Evolutionary conservation across 1,284 basidiomycete species (phyloP), one percentile per base, ranked within the genome.

Genomic region (Earliella scabrosa): DNA sequence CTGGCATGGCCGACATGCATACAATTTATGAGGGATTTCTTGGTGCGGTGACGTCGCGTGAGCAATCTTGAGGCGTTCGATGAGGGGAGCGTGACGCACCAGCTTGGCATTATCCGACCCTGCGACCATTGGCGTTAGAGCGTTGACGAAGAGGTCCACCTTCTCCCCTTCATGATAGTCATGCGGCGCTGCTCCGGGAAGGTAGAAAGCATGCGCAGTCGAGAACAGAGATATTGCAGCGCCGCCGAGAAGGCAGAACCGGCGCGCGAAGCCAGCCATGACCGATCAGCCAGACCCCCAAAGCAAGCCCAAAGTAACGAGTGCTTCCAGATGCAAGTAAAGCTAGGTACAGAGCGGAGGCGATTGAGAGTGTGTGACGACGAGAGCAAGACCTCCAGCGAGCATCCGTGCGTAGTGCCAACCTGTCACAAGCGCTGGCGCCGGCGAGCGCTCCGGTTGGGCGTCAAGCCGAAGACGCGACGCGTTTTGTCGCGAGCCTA

Each of bases 1-100:
- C 34, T 44, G 59, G 56, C n/a, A 18, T 32, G 41, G 23, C 3
- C 4, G 11, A 13, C 46, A 27, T 16, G 64, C 83, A 64, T 63
- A 92, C 90, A 91, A 66, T 91, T 92, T 50, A 92, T 89, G 65
- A 92, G 75, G 16, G 90, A 92, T 88, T 88, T 91, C 90, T 92
- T 63, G 6, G 5, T 24, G 47, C 29, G 50, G 45, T 43, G 5
- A 63, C 24, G 34, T 29, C 35, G 38, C 23, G 52, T 41, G 26
- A 52, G 45, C 27, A 40, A 14, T n/a, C 31, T 38, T 32, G 26
- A 32, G 23, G 24, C 36, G 21, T 41, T 24, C 13, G 16, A 2
- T 27, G 27, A 32, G 9, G 26, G 34, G 14, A 20, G n/a, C 10
- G 14, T 5, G 21, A 63, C 83, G 59, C 67, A 93, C 90, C 68